Evolutionary conservation across 2,329 filamentous ascomycete genomes (phyloP).

Genomic region (Coccinonectria pachysandricola): DNA sequence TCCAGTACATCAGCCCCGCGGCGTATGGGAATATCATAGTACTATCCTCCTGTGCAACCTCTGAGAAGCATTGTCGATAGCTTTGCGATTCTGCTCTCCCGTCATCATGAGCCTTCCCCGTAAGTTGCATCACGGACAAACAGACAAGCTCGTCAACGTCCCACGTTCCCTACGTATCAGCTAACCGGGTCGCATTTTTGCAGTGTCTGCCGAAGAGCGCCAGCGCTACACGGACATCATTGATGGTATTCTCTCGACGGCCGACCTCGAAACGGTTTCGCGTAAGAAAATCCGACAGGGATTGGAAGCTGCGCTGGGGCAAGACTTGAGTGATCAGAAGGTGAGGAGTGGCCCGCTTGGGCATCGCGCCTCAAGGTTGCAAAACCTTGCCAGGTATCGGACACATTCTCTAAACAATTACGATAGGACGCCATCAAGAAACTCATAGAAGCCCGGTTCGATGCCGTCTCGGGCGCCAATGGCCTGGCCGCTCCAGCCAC

Average conservation of each 20-base stretch:
- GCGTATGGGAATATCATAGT: too few species aligned
- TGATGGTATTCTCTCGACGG: slow-evolving; percentile 46
- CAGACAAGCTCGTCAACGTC: too few species aligned
- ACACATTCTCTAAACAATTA: slow-evolving; percentile 1
- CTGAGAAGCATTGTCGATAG: too few species aligned
- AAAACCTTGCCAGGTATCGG: not conserved
- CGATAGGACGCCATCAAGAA: slow-evolving; percentile 56
- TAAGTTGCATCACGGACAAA: too few species aligned
- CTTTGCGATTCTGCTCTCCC: too few species aligned
- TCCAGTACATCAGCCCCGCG: too few species aligned
- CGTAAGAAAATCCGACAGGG: slow-evolving; percentile 52
- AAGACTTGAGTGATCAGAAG: slow-evolving; percentile 50
- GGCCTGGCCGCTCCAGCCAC: slow-evolving; percentile 32
- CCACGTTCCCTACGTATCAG: too few species aligned
- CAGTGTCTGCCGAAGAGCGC: slow-evolving; percentile 43
- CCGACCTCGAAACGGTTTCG: slow-evolving; percentile 52
- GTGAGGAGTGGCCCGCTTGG: slow-evolving; percentile 22
- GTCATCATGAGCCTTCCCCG: slow-evolving; percentile 18
- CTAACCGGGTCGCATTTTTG: too few species aligned
- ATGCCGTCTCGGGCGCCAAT: slow-evolving; percentile 47
- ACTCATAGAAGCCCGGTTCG: slow-evolving; percentile 65
- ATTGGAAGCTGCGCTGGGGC: slow-evolving; percentile 43
- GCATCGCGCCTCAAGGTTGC: slow-evolving; percentile 1
- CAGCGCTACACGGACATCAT: slow-evolving; percentile 47
- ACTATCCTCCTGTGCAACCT: too few species aligned